Conservation (phyloP, 805 yeast species). For the Cyberlindnera amylophila region DNA sequence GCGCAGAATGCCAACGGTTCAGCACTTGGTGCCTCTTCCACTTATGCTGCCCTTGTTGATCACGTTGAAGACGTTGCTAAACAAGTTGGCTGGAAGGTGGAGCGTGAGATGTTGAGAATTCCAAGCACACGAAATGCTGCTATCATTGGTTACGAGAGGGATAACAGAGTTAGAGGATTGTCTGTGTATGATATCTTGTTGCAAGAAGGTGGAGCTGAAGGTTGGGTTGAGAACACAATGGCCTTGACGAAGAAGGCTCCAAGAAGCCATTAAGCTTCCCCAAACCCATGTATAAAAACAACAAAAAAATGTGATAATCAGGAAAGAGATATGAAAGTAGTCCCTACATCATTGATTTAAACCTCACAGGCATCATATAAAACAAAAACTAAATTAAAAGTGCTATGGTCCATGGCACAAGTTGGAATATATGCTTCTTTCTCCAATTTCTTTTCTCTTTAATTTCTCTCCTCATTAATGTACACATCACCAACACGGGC, state of each 20-base stretch:
- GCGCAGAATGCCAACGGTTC: constrained; percentile 21
- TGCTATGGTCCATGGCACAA: too few species aligned
- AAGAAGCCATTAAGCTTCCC: constrained; percentile 57
- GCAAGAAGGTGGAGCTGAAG: constrained; percentile 84
- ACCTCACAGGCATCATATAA: too few species aligned
- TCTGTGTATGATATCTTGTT: constrained; percentile 55
- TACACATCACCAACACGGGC: constrained; percentile 51
- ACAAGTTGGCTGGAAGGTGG: constrained; percentile 77
- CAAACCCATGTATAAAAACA: not conserved
- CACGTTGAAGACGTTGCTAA: constrained; percentile 70
- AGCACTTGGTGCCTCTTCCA: constrained; percentile 43
- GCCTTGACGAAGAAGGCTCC: constrained; percentile 67
- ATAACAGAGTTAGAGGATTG: constrained; percentile 21
- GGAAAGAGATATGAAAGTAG: too few species aligned
- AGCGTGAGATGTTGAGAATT: constrained; percentile 83
- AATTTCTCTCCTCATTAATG: constrained; percentile 22
- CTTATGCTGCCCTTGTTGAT: constrained; percentile 83
- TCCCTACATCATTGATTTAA: too few species aligned
- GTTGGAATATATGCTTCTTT: too few species aligned
- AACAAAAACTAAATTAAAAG: too few species aligned
- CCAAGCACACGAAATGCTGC: constrained; percentile 96
- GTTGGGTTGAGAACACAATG: constrained; percentile 84
- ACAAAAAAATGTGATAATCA: too few species aligned
- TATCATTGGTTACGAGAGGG: constrained; percentile 59
- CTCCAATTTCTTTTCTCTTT: not conserved